Evolutionary conservation across 192 early-diverging fungal genomes (phyloP).

Genomic region (Coemansia sp.): DNA sequence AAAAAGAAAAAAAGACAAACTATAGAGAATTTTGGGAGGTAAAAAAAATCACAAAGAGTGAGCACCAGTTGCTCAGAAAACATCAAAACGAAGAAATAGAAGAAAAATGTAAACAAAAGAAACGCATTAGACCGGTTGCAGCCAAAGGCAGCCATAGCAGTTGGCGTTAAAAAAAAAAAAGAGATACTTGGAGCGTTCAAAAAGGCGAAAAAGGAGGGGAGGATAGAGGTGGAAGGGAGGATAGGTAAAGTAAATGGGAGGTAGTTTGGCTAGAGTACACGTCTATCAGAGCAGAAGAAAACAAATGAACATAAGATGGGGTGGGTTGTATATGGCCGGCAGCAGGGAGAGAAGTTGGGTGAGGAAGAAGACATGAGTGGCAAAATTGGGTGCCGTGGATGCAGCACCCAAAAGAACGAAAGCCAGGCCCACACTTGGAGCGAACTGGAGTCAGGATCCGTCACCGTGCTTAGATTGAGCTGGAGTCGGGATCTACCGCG

Average conservation of each 20-base stretch:
- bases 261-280: constrained; percentile 37
- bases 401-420: background rate
- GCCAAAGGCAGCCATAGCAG: constrained; percentile 6
- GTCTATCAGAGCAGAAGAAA: constrained; percentile 40
- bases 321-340: background rate
- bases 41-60: constrained; percentile 9
- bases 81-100: constrained; percentile 2
- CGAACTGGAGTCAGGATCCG: too few species aligned
- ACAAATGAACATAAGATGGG: constrained; percentile 17
- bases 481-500: constrained; percentile 54
- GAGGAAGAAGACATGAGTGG: constrained; percentile 1
- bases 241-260: constrained; percentile 9
- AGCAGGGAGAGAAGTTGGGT: background rate
- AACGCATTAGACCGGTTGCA: constrained; percentile 4
- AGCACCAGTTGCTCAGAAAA: constrained; percentile 8
- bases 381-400: background rate
- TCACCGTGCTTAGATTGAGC: constrained; percentile 19
- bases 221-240: constrained; percentile 9
- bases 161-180: constrained; percentile 3
- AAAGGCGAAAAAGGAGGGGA: constrained; percentile 4
- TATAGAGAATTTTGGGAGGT: constrained; percentile 7
- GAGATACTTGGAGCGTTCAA: constrained; percentile 7
- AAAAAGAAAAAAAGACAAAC: background rate
- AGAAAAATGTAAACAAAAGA: constrained; percentile 13
- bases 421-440: too few species aligned